A percentile compares a stretch with the other conserved stretches of the same genome.
Conservation (phyloP, 306 rosid species). For the Cicer arietinum region DNA sequence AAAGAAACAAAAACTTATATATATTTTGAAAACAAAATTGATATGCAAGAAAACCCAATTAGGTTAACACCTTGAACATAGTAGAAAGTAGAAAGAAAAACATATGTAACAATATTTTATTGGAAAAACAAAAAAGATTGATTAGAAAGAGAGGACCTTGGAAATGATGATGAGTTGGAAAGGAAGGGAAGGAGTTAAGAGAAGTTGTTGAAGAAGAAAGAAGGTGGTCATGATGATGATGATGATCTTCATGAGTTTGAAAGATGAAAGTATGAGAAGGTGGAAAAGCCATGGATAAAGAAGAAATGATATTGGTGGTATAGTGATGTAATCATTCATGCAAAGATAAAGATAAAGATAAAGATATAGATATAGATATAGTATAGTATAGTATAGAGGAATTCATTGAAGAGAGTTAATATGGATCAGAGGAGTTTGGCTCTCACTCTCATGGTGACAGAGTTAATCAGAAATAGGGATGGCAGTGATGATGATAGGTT, state of each 20-base stretch:
- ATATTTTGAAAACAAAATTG: no score
- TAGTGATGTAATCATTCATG: conserved; percentile 47
- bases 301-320: neutral
- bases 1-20: no score
- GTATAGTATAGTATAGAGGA: neutral
- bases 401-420: conserved; percentile 25
- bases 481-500: conserved; percentile 61
- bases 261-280: conserved; percentile 81
- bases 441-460: conserved; percentile 96
- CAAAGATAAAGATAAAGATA: conserved; percentile 31
- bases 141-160: conserved; percentile 47
- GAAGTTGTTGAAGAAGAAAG: conserved; percentile 47
- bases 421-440: conserved; percentile 57
- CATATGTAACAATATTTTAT: no score
- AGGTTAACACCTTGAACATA: no score
- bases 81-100: no score
- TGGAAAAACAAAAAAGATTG: no score
- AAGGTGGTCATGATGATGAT: conserved; percentile 44
- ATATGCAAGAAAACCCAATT: no score
- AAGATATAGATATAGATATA: neutral
- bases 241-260: conserved; percentile 63
- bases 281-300: conserved; percentile 64
- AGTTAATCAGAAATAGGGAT: conserved; percentile 62
- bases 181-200: conserved; percentile 53
- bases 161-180: conserved; percentile 62